Conservation (phyloP, 2,329 filamentous ascomycete species). For the Fusarium gaditjirri region DNA sequence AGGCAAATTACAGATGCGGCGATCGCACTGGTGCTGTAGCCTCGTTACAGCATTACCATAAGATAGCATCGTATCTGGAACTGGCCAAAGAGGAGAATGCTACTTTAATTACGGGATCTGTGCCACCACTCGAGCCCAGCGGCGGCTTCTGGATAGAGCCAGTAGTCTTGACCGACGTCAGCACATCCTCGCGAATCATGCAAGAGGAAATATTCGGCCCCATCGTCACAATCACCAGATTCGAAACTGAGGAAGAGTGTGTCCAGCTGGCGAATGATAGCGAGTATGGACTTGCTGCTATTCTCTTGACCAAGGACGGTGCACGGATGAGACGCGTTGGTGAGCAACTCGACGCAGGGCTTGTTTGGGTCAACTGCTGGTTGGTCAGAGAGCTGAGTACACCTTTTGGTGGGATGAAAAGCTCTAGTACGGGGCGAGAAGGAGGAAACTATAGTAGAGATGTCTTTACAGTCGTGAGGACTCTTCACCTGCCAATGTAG, state of each 20-base stretch:
- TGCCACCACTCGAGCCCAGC: neutral
- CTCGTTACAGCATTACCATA: neutral
- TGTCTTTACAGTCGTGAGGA: neutral
- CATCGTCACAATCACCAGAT: neutral
- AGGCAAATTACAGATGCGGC: neutral
- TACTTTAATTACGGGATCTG: neutral
- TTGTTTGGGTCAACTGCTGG: neutral
- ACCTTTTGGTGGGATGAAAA: neutral
- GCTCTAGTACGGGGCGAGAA: neutral
- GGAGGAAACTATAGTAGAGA: neutral
- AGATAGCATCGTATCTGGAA: neutral
- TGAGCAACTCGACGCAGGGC: neutral
- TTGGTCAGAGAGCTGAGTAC: neutral
- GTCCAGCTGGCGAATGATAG: neutral
- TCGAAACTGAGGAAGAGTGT: neutral
- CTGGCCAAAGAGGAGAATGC: neutral
- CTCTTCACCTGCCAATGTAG: neutral
- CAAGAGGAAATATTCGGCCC: neutral
- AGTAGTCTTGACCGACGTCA: neutral
- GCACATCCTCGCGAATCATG: neutral
- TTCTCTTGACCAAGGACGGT: neutral
- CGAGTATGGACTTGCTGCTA: neutral
- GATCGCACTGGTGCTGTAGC: neutral
- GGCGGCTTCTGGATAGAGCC: neutral
- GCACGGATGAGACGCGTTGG: neutral